These are phyloP conservation scores for Myxozyma melibiosi DNA, from an alignment of 805 yeast genomes.

Conservation along the genomic window DNA sequence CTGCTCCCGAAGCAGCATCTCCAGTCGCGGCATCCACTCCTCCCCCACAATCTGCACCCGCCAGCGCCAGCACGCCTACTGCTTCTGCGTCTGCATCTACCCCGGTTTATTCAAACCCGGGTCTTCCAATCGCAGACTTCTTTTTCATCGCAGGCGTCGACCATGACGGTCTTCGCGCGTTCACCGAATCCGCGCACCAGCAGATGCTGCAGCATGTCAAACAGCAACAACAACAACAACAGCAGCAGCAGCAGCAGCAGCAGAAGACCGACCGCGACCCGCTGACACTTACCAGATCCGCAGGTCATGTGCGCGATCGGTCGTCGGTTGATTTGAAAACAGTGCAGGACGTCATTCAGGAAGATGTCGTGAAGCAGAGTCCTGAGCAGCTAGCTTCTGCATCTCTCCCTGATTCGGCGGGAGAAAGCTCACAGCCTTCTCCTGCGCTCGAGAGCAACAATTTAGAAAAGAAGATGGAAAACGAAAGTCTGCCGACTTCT, in stretches of 20 bases:
- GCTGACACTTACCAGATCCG: neutral
- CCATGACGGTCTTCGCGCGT: conserved; percentile 5
- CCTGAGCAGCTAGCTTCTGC: neutral
- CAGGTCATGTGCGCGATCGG: conserved; percentile 7
- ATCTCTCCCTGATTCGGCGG: neutral
- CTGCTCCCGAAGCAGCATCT: too few relatives aligned
- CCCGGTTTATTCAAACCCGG: too few relatives aligned
- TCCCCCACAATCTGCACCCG: too few relatives aligned
- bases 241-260: neutral
- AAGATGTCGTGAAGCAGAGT: neutral
- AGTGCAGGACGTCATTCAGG: conserved; percentile 7
- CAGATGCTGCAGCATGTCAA: neutral
- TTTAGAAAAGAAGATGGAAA: too few relatives aligned
- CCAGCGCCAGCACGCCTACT: too few relatives aligned
- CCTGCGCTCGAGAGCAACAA: too few relatives aligned
- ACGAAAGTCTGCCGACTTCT: too few relatives aligned
- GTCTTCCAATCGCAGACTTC: conserved; percentile 24
- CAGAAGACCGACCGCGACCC: neutral
- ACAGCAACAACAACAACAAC: neutral
- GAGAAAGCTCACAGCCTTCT: too few relatives aligned
- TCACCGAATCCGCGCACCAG: neutral
- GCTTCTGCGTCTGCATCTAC: too few relatives aligned
- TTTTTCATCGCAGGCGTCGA: conserved; percentile 31
- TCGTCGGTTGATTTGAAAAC: conserved; percentile 14
- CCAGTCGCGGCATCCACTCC: too few relatives aligned